Percentiles rank a stretch among this genome's conserved stretches.
These are phyloP conservation scores for Alternaria sp. DNA, from an alignment of 2,329 filamentous ascomycete species.

Conservation along the genomic window DNA sequence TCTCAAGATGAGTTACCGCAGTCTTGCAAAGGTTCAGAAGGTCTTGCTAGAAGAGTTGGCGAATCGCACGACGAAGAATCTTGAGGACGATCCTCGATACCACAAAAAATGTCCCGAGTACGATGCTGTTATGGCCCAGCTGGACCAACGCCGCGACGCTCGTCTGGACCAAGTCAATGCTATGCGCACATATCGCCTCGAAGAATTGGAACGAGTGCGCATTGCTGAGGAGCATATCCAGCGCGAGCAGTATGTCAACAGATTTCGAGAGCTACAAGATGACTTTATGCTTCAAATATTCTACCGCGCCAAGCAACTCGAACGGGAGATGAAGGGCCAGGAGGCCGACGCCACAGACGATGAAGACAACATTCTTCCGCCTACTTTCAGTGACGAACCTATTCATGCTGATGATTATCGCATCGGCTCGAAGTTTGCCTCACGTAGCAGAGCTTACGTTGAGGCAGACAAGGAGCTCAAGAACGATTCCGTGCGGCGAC, in stretches of 20 bases:
- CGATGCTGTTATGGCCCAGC: slow-evolving; percentile 59
- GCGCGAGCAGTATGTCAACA: slow-evolving; percentile 48
- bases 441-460: slow-evolving; percentile 53
- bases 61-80: slow-evolving; percentile 65
- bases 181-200: slow-evolving; percentile 49
- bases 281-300: slow-evolving; percentile 49
- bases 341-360: slow-evolving; percentile 53
- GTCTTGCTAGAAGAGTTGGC: slow-evolving; percentile 72
- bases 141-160: slow-evolving; percentile 59
- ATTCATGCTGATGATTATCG: slow-evolving; percentile 36
- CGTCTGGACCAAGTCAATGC: slow-evolving; percentile 52
- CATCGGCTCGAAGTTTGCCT: slow-evolving; percentile 49
- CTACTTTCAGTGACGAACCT: slow-evolving; percentile 44
- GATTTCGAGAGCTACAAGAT: slow-evolving; percentile 44
- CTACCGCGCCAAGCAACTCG: slow-evolving; percentile 50
- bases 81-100: slow-evolving; percentile 64
- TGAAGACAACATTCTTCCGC: slow-evolving; percentile 49
- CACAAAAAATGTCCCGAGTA: slow-evolving; percentile 66
- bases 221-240: slow-evolving; percentile 48
- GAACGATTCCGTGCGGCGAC: slow-evolving; percentile 37
- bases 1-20: slow-evolving; percentile 71
- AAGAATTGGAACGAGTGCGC: slow-evolving; percentile 49
- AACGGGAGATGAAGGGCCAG: slow-evolving; percentile 45
- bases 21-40: slow-evolving; percentile 70
- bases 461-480: slow-evolving; percentile 51